Evolutionary conservation across 768 basidiomycete species (phyloP).

Genomic region (Xerocomus brunneocitrinus): DNA sequence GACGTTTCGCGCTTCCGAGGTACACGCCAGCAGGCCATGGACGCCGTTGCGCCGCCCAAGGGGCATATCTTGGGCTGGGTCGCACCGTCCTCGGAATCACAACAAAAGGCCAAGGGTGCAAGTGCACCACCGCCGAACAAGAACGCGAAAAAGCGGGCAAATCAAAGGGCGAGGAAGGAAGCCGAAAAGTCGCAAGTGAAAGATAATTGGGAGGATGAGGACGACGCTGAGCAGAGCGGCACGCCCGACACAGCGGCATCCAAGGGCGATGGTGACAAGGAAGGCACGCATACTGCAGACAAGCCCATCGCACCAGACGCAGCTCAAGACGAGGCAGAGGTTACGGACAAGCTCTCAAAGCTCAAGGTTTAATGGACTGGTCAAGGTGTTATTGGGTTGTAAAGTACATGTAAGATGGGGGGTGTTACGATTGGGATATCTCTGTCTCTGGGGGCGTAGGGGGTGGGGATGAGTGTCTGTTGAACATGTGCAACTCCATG

Average conservation of each 20-base stretch:
- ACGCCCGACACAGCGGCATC: constrained; percentile 13
- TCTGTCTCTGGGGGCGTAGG: constrained; percentile 2
- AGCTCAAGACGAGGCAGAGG: constrained; percentile 19
- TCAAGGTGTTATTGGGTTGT: constrained; percentile 12
- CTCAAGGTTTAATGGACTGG: constrained; percentile 45
- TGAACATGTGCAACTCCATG: constrained; percentile 58
- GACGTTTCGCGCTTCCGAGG: constrained; percentile 86
- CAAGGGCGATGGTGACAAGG: constrained; percentile 18
- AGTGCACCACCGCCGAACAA: constrained; percentile 52
- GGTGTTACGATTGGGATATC: constrained; percentile 13
- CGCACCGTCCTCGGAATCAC: constrained; percentile 48
- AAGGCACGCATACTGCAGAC: constrained; percentile 24
- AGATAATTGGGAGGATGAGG: constrained; percentile 78
- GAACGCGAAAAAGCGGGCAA: constrained; percentile 78
- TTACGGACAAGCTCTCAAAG: constrained; percentile 53
- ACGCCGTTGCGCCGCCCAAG: constrained; percentile 58
- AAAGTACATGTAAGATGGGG: constrained; percentile 6
- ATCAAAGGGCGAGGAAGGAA: constrained; percentile 65
- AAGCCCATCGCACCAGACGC: constrained; percentile 18
- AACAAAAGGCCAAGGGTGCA: constrained; percentile 29
- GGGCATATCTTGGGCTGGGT: constrained; percentile 84
- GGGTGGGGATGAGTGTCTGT: constrained; percentile 24
- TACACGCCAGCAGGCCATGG: constrained; percentile 69
- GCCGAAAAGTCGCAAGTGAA: constrained; percentile 58
- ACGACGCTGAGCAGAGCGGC: constrained; percentile 38